A percentile compares a stretch with the other conserved stretches of the same genome.
These are phyloP conservation scores for Talaromyces liani DNA, from an alignment of 495 filamentous ascomycete species.

Conservation along the genomic window DNA sequence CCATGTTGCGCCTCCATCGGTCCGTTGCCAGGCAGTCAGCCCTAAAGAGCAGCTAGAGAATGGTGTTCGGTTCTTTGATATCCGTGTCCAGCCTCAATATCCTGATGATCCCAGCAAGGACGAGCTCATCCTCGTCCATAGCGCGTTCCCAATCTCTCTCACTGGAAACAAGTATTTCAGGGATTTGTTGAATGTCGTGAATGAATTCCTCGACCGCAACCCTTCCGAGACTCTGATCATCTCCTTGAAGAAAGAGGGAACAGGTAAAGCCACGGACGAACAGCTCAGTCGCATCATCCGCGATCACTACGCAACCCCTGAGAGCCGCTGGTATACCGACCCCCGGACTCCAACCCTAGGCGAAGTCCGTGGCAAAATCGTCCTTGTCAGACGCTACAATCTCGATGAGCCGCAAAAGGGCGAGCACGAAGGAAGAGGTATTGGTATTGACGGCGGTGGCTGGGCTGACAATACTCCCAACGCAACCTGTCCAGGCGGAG, in stretches of 20 bases:
- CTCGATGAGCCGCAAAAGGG: slow-evolving; percentile 52
- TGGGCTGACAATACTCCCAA: slow-evolving; percentile 91
- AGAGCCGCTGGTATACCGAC: slow-evolving; percentile 67
- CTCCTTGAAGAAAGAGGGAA: slow-evolving; percentile 85
- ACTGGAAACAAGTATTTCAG: slow-evolving; percentile 69
- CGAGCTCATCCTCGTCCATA: slow-evolving; percentile 61
- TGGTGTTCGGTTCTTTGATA: slow-evolving; percentile 91
- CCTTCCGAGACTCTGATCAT: slow-evolving; percentile 79
- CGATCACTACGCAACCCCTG: slow-evolving; percentile 58
- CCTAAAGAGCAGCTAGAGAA: slow-evolving; percentile 74
- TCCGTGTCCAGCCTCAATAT: slow-evolving; percentile 63
- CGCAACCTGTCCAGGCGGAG: slow-evolving; percentile 60
- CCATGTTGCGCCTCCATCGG: slow-evolving; percentile 77
- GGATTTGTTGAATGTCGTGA: slow-evolving; percentile 57
- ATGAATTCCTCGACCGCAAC: slow-evolving; percentile 68
- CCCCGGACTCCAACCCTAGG: slow-evolving; percentile 76
- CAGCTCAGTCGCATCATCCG: slow-evolving; percentile 65
- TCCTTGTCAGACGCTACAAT: slow-evolving; percentile 76
- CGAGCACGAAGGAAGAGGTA: slow-evolving; percentile 58
- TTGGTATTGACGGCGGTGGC: slow-evolving; percentile 70
- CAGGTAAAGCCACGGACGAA: slow-evolving; percentile 70
- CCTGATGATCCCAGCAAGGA: slow-evolving; percentile 49
- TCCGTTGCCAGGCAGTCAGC: slow-evolving; percentile 83
- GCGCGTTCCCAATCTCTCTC: slow-evolving; percentile 69
- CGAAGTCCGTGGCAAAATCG: slow-evolving; percentile 72